phyloP scores from a whole-genome alignment of 441 rosid genomes.

The Hura crepitans region DNA sequence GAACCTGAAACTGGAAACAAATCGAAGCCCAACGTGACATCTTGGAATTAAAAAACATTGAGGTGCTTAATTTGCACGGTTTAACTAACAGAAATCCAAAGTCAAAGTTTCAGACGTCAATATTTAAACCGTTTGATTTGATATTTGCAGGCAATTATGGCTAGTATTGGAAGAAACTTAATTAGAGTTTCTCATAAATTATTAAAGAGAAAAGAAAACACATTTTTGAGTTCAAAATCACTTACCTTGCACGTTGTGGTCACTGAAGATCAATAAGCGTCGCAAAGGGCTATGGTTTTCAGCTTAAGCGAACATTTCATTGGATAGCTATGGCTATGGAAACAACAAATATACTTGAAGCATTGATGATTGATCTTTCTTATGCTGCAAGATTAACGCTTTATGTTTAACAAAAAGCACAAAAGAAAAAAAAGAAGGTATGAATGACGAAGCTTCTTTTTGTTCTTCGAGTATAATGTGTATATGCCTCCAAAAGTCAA shows the following conservation, averaged over 20 bases:
- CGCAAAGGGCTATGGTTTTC: background rate
- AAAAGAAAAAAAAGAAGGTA: background rate
- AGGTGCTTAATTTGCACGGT: too few relatives aligned
- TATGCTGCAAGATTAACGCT: background rate
- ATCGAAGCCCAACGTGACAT: background rate
- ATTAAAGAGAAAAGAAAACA: background rate
- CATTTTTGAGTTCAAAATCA: background rate
- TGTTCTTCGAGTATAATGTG: background rate
- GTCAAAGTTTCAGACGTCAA: slow-evolving; percentile 11
- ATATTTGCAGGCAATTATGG: background rate
- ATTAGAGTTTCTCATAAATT: background rate
- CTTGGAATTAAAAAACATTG: background rate
- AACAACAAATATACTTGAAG: slow-evolving; percentile 5
- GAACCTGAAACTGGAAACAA: background rate
- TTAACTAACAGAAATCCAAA: background rate
- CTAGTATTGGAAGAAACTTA: background rate
- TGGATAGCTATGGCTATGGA: background rate
- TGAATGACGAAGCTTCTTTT: slow-evolving; percentile 4
- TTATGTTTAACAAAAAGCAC: background rate
- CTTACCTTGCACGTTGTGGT: slow-evolving; percentile 5
- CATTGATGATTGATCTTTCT: background rate
- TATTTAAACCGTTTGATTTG: background rate
- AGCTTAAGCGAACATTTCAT: slow-evolving; percentile 2
- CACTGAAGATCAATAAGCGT: slow-evolving; percentile 2
- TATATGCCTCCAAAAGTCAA: slow-evolving; percentile 2